Evolutionary conservation across 345 rosid species (phyloP), one percentile per base, ranked within the genome.

Genomic region (Triadica sebifera): DNA sequence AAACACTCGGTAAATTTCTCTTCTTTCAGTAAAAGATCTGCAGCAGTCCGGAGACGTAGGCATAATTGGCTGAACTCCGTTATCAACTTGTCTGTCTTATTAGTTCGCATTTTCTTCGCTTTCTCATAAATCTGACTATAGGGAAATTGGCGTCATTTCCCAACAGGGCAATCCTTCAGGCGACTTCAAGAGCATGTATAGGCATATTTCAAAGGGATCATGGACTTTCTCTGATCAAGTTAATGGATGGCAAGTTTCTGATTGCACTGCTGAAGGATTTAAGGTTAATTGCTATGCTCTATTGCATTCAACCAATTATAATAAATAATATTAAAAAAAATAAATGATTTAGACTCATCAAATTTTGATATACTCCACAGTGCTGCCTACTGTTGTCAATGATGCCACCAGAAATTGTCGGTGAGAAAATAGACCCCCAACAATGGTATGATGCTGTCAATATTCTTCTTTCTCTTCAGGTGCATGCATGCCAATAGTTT

Each of bases 171-270:
- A 89, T 74, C 94, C 94, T 70, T 78, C 86, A 7, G 89, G 93
- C 8, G 85, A 90, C 69, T 81, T 77, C 66, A 79, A 56, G 73
- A 79, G 79, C 74, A 88, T 86, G 92, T 81, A 79, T 20, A 77
- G 89, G 15, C 89, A 85, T 56, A 84, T 84, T 39, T 79, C 88
- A 0, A 90, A 90, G 78, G 96, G 96, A 38, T 79, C 86, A 1
- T 90, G 92, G 95, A 76, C 88, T 43, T 88, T 87, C 79, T 84
- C 91, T 6, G 89, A 84, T 75, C 87, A 88, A 80, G 95, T 88
- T 75, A 92, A 90, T 52, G 91, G 92, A 24, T 90, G 89, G 92
- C 83, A 83, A 65, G 90, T 85, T 57, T 83, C 91, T 38, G 95
- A 90, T 76, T 90, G 93, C 74, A 87, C 83, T 22, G 87, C 89